phyloP scores from a whole-genome alignment of 371 early-diverging fungal genomes.

The Coemansia linderi region DNA sequence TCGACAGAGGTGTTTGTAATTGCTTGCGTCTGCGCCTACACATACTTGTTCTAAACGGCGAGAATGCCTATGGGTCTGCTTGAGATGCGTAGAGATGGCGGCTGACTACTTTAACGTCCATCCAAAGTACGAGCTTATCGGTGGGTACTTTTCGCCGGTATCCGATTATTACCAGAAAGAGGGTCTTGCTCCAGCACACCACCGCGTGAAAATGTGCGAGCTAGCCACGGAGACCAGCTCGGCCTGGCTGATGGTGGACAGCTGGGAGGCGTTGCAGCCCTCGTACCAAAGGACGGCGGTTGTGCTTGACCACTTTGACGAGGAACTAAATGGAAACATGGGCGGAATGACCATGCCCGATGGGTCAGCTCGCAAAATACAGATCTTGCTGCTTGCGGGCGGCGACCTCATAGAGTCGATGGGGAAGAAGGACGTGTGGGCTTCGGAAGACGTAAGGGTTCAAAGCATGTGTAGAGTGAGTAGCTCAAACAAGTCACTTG shows the following conservation, averaged over 20 bases:
- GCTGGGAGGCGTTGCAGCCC: constrained; percentile 88
- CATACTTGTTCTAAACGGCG: neutral
- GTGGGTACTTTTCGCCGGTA: constrained; percentile 96
- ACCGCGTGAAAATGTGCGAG: constrained; percentile 93
- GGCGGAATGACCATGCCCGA: constrained; percentile 55
- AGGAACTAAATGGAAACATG: constrained; percentile 75
- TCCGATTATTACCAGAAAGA: constrained; percentile 89
- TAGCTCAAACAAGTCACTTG: neutral
- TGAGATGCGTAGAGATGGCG: constrained; percentile 86
- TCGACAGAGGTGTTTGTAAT: neutral
- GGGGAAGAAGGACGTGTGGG: constrained; percentile 91
- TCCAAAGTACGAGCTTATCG: constrained; percentile 80
- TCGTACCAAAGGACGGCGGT: constrained; percentile 84
- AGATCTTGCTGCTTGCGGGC: constrained; percentile 92
- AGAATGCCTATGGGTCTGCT: neutral
- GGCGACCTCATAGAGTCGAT: constrained; percentile 96
- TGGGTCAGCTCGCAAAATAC: constrained; percentile 59
- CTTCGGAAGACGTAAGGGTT: constrained; percentile 78
- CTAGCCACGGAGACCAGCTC: constrained; percentile 80
- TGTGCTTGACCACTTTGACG: constrained; percentile 93
- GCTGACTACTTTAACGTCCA: constrained; percentile 77
- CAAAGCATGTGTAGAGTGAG: neutral
- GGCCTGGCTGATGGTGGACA: constrained; percentile 95
- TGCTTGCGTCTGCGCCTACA: neutral
- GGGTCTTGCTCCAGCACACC: constrained; percentile 80